phyloP scores from a whole-genome alignment of 257 asterid genomes.

The Rauvolfia tetraphylla region DNA sequence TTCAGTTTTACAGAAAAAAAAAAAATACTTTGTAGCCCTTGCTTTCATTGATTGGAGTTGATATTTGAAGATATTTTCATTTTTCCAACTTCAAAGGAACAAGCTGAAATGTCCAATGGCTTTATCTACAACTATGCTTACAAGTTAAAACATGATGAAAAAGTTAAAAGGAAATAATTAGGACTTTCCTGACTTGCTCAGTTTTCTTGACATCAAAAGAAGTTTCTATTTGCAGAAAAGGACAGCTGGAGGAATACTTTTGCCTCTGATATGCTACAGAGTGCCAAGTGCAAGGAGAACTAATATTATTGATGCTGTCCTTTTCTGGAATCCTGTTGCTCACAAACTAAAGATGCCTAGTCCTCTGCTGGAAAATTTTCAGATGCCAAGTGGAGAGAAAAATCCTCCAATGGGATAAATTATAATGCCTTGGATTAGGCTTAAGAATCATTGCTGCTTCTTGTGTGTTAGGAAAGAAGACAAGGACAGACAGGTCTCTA shows the following conservation, averaged over 20 bases:
- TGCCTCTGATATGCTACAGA: not conserved
- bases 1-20: no score
- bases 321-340: not conserved
- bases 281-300: not conserved
- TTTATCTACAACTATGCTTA: no score
- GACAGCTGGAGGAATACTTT: not conserved
- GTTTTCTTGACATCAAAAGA: not conserved
- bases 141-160: no score
- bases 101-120: no score
- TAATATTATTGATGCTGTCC: not conserved
- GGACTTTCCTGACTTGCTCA: not conserved
- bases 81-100: no score
- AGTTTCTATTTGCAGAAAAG: no score
- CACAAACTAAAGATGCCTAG: not conserved
- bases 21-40: no score
- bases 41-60: no score
- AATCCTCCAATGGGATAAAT: not conserved
- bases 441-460: not conserved
- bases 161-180: no score
- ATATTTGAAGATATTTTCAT: no score
- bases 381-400: not conserved
- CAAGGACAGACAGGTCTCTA: not conserved
- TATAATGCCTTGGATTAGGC: not conserved
- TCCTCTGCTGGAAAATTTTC: not conserved
- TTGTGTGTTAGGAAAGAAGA: not conserved